Percentiles rank a stretch among this genome's conserved stretches.
These are phyloP conservation scores for Periconia sp. DNA, from an alignment of 2,329 filamentous ascomycete genomes.

Conservation along the genomic window DNA sequence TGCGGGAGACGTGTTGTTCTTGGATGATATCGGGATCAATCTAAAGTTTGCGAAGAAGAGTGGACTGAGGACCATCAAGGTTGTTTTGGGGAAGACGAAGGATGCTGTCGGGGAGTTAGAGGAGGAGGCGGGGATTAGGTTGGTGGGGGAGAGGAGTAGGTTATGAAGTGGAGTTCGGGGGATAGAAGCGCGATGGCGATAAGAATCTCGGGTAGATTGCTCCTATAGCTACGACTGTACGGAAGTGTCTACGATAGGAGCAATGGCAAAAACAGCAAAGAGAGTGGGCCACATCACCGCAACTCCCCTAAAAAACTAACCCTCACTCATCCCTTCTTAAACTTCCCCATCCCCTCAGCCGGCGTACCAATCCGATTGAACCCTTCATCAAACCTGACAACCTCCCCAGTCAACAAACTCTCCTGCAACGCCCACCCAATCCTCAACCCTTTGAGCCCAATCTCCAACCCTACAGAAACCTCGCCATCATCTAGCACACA, in stretches of 20 bases:
- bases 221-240: no score
- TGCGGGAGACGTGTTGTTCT: conserved; percentile 76
- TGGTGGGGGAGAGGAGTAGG: conserved; percentile 57
- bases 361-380: no score
- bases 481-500: conserved; percentile 32
- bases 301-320: no score
- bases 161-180: no score
- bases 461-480: conserved; percentile 35
- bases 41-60: conserved; percentile 76
- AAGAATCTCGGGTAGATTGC: no score
- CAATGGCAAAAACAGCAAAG: no score
- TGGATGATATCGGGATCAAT: conserved; percentile 96
- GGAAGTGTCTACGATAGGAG: no score
- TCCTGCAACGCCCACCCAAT: conserved; percentile 58
- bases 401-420: conserved; percentile 57
- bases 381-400: conserved; percentile 53
- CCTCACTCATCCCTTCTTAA: no score
- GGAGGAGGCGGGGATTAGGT: conserved; percentile 69
- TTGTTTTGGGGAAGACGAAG: conserved; percentile 75
- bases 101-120: conserved; percentile 86
- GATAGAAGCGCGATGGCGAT: no score
- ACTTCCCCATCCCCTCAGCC: no score
- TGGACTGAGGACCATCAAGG: conserved; percentile 85
- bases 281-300: no score
- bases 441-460: conserved; percentile 31